Conservation (phyloP, 805 yeast species). For the Limtongia smithiae region DNA sequence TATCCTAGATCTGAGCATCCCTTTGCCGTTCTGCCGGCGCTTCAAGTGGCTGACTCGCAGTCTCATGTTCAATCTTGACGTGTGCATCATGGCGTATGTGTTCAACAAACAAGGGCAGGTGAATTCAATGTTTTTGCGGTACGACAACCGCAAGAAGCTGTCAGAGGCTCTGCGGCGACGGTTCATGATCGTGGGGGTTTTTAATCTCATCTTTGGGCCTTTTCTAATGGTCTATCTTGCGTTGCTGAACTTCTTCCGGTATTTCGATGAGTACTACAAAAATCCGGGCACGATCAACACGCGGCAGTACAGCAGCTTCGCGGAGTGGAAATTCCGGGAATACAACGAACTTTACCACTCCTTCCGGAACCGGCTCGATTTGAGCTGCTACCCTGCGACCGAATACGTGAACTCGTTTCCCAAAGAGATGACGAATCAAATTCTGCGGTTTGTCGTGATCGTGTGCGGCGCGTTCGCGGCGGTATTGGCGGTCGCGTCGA, state of each 20-base stretch:
- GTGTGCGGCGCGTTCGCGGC: constrained; percentile 87
- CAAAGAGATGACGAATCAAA: constrained; percentile 58
- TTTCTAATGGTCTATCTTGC: constrained; percentile 79
- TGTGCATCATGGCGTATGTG: constrained; percentile 81
- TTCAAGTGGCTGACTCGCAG: constrained; percentile 66
- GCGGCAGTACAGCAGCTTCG: constrained; percentile 88
- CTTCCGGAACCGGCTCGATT: constrained; percentile 70
- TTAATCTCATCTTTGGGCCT: constrained; percentile 81
- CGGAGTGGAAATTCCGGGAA: constrained; percentile 93
- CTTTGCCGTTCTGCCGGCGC: constrained; percentile 46
- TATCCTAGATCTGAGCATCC: constrained; percentile 62
- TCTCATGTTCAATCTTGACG: constrained; percentile 87
- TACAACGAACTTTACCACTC: constrained; percentile 89
- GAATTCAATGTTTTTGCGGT: constrained; percentile 65
- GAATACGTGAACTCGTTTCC: constrained; percentile 90
- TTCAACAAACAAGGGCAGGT: constrained; percentile 83
- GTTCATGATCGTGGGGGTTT: constrained; percentile 80
- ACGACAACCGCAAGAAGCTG: constrained; percentile 60
- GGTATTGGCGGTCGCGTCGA: constrained; percentile 69
- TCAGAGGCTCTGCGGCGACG: constrained; percentile 65
- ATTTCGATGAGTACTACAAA: constrained; percentile 86
- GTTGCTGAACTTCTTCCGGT: constrained; percentile 77
- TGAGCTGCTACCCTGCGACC: constrained; percentile 76
- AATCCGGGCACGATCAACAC: constrained; percentile 80
- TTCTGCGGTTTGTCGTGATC: constrained; percentile 58